Percentiles rank a stretch among this genome's conserved stretches.
phyloP scores from a whole-genome alignment of 1,284 basidiomycete species.

The Ustilago trichophora region DNA sequence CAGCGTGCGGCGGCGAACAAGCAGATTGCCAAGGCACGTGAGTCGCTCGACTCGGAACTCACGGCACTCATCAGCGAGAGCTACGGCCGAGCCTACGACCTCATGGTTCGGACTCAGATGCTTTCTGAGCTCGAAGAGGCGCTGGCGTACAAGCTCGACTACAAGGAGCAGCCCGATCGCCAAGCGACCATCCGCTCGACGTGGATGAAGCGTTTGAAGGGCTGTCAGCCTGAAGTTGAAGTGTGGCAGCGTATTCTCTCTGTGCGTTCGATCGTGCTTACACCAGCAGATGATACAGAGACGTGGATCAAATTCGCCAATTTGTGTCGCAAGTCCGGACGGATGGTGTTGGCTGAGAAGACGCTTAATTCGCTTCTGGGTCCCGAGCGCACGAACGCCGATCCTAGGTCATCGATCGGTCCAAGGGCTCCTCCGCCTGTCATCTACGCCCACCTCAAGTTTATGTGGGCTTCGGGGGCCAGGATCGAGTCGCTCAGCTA shows the following conservation, averaged over 20 bases:
- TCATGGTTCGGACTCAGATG: slow-evolving; percentile 98
- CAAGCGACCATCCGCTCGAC: slow-evolving; percentile 64
- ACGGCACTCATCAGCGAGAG: slow-evolving; percentile 93
- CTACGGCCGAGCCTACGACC: slow-evolving; percentile 91
- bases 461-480: slow-evolving; percentile 90
- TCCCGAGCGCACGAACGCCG: slow-evolving; percentile 51
- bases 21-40: slow-evolving; percentile 94
- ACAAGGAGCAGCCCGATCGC: slow-evolving; percentile 82
- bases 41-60: slow-evolving; percentile 89
- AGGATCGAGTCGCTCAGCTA: slow-evolving; percentile 83
- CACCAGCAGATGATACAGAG: slow-evolving; percentile 90
- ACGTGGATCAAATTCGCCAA: slow-evolving; percentile 98
- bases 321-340: slow-evolving; percentile 83
- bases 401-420: slow-evolving; percentile 50
- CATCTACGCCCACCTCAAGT: slow-evolving; percentile 96
- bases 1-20: slow-evolving; percentile 91
- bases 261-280: slow-evolving; percentile 91
- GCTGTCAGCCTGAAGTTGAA: slow-evolving; percentile 98
- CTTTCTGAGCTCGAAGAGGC: slow-evolving; percentile 98
- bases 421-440: slow-evolving; percentile 82
- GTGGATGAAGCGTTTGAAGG: slow-evolving; percentile 76
- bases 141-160: slow-evolving; percentile 82
- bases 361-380: slow-evolving; percentile 77
- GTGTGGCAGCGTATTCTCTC: slow-evolving; percentile 99
- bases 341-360: slow-evolving; percentile 91